phyloP scores from a whole-genome alignment of 2,329 filamentous ascomycete genomes.

The Aspergillus sp. region DNA sequence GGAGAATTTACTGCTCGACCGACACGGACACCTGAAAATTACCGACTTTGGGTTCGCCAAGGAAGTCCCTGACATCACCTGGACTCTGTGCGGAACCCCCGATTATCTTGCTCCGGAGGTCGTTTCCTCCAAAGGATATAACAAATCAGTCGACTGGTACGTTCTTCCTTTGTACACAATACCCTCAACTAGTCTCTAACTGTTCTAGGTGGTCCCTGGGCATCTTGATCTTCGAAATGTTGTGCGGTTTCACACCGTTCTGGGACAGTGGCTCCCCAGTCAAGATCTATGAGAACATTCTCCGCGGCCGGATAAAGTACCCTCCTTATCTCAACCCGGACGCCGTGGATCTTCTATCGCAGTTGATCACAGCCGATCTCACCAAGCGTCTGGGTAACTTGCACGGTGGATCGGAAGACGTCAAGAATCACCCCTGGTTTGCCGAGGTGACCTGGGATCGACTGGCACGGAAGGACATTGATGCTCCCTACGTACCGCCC shows the following conservation, averaged over 20 bases:
- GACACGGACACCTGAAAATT: constrained; percentile 93
- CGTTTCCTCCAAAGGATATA: constrained; percentile 98
- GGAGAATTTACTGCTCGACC: constrained; percentile 86
- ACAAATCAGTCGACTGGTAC: constrained; percentile 98
- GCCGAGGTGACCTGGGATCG: constrained; percentile 97
- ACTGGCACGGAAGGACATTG: constrained; percentile 91
- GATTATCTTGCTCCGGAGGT: constrained; percentile 98
- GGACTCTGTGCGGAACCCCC: constrained; percentile 96
- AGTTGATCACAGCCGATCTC: constrained; percentile 89
- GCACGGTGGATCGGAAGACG: constrained; percentile 84
- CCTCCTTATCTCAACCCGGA: constrained; percentile 93
- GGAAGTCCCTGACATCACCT: constrained; percentile 96
- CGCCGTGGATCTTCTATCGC: constrained; percentile 86
- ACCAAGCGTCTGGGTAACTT: constrained; percentile 94
- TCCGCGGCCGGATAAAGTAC: constrained; percentile 94
- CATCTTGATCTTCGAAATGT: constrained; percentile 98
- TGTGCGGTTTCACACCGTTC: constrained; percentile 97
- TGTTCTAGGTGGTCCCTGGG: constrained; percentile 86
- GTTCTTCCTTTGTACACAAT: constrained; percentile 33
- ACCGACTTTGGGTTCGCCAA: constrained; percentile 99
- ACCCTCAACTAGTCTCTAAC: neutral
- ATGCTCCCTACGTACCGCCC: constrained; percentile 94
- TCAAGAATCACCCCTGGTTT: constrained; percentile 96
- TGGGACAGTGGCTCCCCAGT: constrained; percentile 98
- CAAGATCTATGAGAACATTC: constrained; percentile 99